These are phyloP conservation scores for Peziza echinospora DNA, from an alignment of 495 filamentous ascomycete genomes.

Conservation along the genomic window DNA sequence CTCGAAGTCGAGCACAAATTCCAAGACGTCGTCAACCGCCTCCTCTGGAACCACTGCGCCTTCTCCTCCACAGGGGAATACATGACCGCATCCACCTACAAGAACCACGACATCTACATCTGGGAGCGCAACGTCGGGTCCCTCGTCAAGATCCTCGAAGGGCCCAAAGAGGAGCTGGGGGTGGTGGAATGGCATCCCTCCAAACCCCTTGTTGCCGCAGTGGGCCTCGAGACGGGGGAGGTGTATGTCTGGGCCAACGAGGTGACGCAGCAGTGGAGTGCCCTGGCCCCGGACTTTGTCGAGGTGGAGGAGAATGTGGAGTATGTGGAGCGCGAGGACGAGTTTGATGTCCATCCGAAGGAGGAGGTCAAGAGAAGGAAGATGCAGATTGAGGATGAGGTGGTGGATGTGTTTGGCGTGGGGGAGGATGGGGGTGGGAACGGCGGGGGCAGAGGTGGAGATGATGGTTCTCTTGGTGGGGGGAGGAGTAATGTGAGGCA, in stretches of 20 bases:
- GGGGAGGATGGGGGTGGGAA: conserved; percentile 56
- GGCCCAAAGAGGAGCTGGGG: conserved; percentile 81
- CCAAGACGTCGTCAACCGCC: conserved; percentile 84
- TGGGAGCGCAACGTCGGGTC: conserved; percentile 93
- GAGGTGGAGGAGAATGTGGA: conserved; percentile 97
- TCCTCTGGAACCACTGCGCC: conserved; percentile 87
- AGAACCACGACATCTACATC: conserved; percentile 95
- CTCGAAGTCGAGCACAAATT: conserved; percentile 94
- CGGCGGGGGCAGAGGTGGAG: conserved; percentile 52
- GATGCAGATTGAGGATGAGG: conserved; percentile 62
- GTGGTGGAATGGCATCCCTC: conserved; percentile 93
- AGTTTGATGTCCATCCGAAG: conserved; percentile 91
- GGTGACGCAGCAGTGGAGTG: conserved; percentile 86
- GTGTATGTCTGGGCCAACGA: conserved; percentile 88
- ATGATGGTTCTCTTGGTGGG: conserved; percentile 55
- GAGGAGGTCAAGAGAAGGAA: conserved; percentile 85
- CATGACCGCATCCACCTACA: conserved; percentile 78
- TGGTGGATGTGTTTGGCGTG: conserved; percentile 71
- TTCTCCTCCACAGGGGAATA: conserved; percentile 87
- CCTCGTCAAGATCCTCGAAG: conserved; percentile 86
- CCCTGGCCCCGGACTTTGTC: conserved; percentile 84
- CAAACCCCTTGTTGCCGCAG: conserved; percentile 69
- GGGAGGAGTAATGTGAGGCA: conserved; percentile 24
- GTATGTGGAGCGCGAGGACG: conserved; percentile 85
- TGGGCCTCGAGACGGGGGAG: conserved; percentile 68